Evolutionary conservation across 2,329 filamentous ascomycete genomes (phyloP).

Genomic region (Epichloe baconii): DNA sequence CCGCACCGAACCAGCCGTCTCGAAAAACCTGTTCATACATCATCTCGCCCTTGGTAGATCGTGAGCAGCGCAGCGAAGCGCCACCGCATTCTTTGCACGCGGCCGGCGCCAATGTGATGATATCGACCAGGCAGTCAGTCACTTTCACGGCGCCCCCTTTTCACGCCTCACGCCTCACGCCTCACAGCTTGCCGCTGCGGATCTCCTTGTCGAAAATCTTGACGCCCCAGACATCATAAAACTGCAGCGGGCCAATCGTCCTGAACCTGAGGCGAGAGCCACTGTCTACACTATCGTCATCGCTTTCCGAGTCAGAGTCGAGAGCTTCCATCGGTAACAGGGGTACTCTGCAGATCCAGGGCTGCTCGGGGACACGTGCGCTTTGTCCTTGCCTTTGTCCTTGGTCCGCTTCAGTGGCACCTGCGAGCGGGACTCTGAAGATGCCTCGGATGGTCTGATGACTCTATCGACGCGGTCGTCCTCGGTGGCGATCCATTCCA

Average conservation of each 20-base stretch:
- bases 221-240: slow-evolving; percentile 32
- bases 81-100: too few species aligned
- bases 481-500: slow-evolving; percentile 46
- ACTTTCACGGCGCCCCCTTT: not conserved
- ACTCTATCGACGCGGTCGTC: slow-evolving; percentile 37
- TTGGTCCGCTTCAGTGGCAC: slow-evolving; percentile 19
- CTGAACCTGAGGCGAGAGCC: slow-evolving; percentile 22
- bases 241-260: slow-evolving; percentile 24
- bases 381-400: slow-evolving; percentile 22
- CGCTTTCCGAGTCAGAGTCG: slow-evolving; percentile 22
- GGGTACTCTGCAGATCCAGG: slow-evolving; percentile 10
- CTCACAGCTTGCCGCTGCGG: slow-evolving; percentile 12
- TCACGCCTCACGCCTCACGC: too few species aligned
- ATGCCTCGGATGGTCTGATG: slow-evolving; percentile 24
- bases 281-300: slow-evolving; percentile 18
- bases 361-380: slow-evolving; percentile 7
- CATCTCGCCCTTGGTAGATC: too few species aligned
- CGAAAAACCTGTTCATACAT: too few species aligned
- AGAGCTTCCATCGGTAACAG: slow-evolving; percentile 16
- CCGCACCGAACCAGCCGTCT: too few species aligned
- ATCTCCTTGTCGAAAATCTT: slow-evolving; percentile 48
- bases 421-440: slow-evolving; percentile 15
- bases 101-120: too few species aligned
- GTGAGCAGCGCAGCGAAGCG: too few species aligned
- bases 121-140: too few species aligned